A percentile compares a stretch with the other conserved stretches of the same genome.
Evolutionary conservation across 2,329 filamentous ascomycete species (phyloP).

Genomic region (Aspergillus versicolor): DNA sequence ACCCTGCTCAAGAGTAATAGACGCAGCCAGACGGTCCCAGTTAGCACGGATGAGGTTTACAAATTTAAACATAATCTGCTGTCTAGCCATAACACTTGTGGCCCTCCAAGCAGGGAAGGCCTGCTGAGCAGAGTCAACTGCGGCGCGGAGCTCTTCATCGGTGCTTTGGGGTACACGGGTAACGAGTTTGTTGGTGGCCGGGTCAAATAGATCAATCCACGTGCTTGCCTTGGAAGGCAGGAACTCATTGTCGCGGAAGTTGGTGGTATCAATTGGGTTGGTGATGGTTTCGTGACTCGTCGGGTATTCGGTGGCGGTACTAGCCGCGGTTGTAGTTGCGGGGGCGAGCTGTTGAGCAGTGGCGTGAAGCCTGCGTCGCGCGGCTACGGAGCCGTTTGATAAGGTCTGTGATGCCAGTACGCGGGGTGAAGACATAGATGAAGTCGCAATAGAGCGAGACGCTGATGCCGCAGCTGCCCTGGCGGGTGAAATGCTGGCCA

Average conservation of each 20-base stretch:
- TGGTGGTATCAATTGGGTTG: slow-evolving; percentile 57
- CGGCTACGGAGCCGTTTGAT: slow-evolving; percentile 23
- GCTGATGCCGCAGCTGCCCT: slow-evolving; percentile 23
- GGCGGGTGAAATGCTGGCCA: slow-evolving; percentile 22
- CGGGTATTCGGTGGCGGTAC: slow-evolving; percentile 55
- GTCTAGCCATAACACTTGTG: slow-evolving; percentile 58
- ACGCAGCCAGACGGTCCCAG: slow-evolving; percentile 65
- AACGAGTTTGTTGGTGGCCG: slow-evolving; percentile 66
- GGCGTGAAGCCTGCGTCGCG: slow-evolving; percentile 48
- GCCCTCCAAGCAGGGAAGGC: slow-evolving; percentile 63
- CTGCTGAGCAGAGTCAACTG: slow-evolving; percentile 62
- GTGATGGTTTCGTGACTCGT: slow-evolving; percentile 56
- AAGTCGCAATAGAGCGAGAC: slow-evolving; percentile 26
- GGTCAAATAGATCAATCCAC: slow-evolving; percentile 66
- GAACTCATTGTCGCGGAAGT: slow-evolving; percentile 66
- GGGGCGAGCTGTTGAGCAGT: slow-evolving; percentile 54
- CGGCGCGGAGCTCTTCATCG: slow-evolving; percentile 61
- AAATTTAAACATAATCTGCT: slow-evolving; percentile 69
- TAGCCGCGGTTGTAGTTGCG: slow-evolving; percentile 50
- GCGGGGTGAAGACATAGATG: slow-evolving; percentile 23
- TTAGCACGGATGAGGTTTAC: slow-evolving; percentile 62
- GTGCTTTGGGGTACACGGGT: slow-evolving; percentile 66
- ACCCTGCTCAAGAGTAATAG: slow-evolving; percentile 66
- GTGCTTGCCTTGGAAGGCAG: slow-evolving; percentile 56
- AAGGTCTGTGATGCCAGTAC: slow-evolving; percentile 18